Base-by-base conservation (phyloP, 2,329 filamentous ascomycete species). In the Xylariaceae sp. region DNA sequence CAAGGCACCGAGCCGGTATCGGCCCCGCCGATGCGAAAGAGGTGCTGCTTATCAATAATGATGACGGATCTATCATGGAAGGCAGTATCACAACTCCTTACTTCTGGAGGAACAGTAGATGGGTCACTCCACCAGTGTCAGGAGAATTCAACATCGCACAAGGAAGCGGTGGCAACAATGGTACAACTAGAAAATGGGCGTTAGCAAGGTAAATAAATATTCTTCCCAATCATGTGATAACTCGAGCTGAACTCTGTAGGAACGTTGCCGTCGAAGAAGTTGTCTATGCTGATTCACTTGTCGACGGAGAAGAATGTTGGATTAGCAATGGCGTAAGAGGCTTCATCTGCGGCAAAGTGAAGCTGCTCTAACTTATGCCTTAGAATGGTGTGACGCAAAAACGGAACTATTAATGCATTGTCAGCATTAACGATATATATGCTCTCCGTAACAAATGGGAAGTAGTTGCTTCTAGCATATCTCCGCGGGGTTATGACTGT, bases 291-390 rank as follows among this genome's bases (percentile, higher is more conserved):
- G 75, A 80, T 11, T 86, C 86, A 6, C 72, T 96, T 11, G 70
- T 79, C 3, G 80, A 91, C 62, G 90, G 88, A 1, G 93, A 97
- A 72, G 81, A 87, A 50, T 89, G 93, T 60, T 96, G 92, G 90
- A 76, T 97, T 50, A 96, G 92, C 73, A 97, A 94, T 73, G 92
- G 90, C 0, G 89, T 94, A 1, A 83, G 89, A 62, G 94, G 94
- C 0, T 96, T 96, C 64, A 78, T 87, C 11, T 77, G 72, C 55
- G 84, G 82, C 39, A 68, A 31, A 53, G 52, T 70, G 26, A 67
- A 55, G 34, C 28, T 69, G n/a, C n/a, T n/a, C n/a, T n/a, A n/a
- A n/a, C n/a, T n/a, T n/a, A n/a, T n/a, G n/a, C n/a, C n/a, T n/a
- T n/a, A n/a, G n/a, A n/a, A n/a, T n/a, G n/a, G n/a, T n/a, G n/a